Conservation (phyloP, 306 rosid genomes). For the Hylodesmum podocarpum region DNA sequence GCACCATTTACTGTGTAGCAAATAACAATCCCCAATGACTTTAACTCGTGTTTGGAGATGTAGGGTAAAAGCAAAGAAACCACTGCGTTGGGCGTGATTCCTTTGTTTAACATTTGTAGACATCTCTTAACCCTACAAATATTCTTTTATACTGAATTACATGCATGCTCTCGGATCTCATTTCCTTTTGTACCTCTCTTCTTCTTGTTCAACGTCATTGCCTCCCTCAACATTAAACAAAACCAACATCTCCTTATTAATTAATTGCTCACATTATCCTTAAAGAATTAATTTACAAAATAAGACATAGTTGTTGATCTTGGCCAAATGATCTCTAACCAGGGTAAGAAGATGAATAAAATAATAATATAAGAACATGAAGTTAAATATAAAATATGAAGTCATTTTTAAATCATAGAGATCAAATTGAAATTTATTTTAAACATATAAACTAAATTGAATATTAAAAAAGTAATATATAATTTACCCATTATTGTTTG, state of each 20-base stretch:
- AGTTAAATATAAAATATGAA: too few species aligned
- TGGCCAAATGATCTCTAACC: too few species aligned
- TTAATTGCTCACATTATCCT: not conserved
- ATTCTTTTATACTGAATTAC: not conserved
- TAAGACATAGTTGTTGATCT: too few species aligned
- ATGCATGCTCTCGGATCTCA: not conserved
- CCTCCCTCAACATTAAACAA: not conserved
- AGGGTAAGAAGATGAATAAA: too few species aligned
- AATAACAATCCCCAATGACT: conserved; percentile 31
- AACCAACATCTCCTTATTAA: not conserved
- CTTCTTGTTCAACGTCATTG: not conserved
- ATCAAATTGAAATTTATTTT: too few species aligned
- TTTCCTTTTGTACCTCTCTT: not conserved
- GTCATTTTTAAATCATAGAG: too few species aligned
- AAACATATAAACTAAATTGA: too few species aligned
- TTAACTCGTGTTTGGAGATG: conserved; percentile 59
- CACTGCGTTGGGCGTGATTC: not conserved
- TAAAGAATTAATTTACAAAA: too few species aligned
- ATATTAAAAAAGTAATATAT: too few species aligned
- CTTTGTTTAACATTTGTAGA: not conserved
- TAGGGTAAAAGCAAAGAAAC: conserved; percentile 30
- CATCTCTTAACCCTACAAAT: not conserved
- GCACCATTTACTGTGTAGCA: not conserved
- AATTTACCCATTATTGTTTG: too few species aligned
- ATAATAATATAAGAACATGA: too few species aligned